These are phyloP conservation scores for Zea luxurians DNA, from an alignment of 176 grass and related monocot species.

Conservation along the genomic window DNA sequence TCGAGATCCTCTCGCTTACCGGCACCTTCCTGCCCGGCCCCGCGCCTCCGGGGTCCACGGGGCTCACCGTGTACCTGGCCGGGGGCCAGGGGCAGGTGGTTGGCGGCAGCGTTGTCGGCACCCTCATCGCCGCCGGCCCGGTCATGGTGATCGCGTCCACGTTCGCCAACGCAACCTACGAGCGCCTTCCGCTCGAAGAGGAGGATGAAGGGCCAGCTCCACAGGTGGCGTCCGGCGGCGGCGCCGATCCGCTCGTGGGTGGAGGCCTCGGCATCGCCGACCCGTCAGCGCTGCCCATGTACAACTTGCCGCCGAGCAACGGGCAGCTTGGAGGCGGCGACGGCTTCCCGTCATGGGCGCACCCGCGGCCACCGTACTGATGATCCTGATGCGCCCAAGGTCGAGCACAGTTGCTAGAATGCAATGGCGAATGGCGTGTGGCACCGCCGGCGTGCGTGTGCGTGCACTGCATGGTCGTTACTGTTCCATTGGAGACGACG, in stretches of 20 bases:
- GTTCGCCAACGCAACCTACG: constrained; percentile 93
- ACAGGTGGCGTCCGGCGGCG: constrained; percentile 46
- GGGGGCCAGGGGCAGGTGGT: constrained; percentile 92
- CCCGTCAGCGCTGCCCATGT: constrained; percentile 68
- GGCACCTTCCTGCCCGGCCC: constrained; percentile 91
- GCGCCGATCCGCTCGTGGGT: constrained; percentile 48
- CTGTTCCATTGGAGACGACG: constrained; percentile 59
- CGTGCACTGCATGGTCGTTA: not conserved
- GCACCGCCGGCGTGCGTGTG: constrained; percentile 1
- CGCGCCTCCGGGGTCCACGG: constrained; percentile 80
- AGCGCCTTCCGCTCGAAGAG: constrained; percentile 78
- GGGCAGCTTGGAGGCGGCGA: constrained; percentile 62
- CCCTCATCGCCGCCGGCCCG: constrained; percentile 71
- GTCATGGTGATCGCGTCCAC: constrained; percentile 98
- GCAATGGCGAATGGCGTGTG: not conserved
- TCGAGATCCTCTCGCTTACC: constrained; percentile 92
- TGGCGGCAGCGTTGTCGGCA: constrained; percentile 78
- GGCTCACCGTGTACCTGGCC: constrained; percentile 84
- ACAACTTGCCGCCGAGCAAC: constrained; percentile 56
- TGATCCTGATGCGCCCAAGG: not conserved
- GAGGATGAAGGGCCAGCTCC: constrained; percentile 52
- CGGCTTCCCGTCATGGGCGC: constrained; percentile 68
- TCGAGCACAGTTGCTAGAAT: constrained; percentile 1
- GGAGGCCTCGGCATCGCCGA: constrained; percentile 56
- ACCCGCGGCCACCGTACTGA: constrained; percentile 66